A percentile compares a stretch with the other conserved stretches of the same genome.
phyloP scores from a whole-genome alignment of 2,329 filamentous ascomycete species.

The Diplodia scrobiculata region DNA sequence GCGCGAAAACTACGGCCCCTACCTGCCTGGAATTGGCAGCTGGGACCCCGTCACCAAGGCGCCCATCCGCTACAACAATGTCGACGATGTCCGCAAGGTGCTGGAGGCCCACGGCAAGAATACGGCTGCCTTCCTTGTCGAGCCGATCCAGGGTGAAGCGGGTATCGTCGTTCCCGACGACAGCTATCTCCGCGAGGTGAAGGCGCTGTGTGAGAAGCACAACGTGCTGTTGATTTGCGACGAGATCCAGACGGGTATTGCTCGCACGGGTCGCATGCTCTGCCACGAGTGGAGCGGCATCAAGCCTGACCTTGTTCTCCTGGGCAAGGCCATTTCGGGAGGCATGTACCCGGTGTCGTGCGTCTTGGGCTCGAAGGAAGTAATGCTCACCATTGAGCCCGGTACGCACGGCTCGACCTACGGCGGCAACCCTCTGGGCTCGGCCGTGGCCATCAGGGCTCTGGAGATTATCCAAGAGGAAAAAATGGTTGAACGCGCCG shows the following conservation, averaged over 20 bases:
- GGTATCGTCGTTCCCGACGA: constrained; percentile 94
- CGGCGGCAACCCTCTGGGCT: constrained; percentile 93
- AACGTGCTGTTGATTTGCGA: constrained; percentile 96
- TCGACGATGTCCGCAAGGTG: constrained; percentile 75
- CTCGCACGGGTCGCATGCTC: constrained; percentile 88
- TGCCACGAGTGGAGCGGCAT: constrained; percentile 94
- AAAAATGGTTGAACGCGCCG: constrained; percentile 78
- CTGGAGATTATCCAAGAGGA: constrained; percentile 93
- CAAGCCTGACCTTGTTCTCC: constrained; percentile 90
- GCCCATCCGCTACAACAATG: constrained; percentile 82
- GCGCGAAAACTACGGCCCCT: constrained; percentile 94
- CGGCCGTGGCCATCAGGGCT: constrained; percentile 91
- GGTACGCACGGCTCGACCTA: constrained; percentile 99
- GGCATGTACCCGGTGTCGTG: constrained; percentile 99
- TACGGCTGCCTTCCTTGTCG: constrained; percentile 89
- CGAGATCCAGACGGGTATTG: constrained; percentile 98
- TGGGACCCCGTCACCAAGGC: constrained; percentile 72
- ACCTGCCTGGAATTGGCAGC: constrained; percentile 84
- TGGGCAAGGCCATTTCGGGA: constrained; percentile 96
- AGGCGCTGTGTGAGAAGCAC: constrained; percentile 88
- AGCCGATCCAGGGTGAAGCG: constrained; percentile 96
- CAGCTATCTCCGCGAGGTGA: constrained; percentile 77
- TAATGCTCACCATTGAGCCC: constrained; percentile 95
- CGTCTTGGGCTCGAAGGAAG: constrained; percentile 81
- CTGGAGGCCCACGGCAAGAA: constrained; percentile 79